phyloP scores from a whole-genome alignment of 257 asterid genomes.

The Penstemon eatonii region DNA sequence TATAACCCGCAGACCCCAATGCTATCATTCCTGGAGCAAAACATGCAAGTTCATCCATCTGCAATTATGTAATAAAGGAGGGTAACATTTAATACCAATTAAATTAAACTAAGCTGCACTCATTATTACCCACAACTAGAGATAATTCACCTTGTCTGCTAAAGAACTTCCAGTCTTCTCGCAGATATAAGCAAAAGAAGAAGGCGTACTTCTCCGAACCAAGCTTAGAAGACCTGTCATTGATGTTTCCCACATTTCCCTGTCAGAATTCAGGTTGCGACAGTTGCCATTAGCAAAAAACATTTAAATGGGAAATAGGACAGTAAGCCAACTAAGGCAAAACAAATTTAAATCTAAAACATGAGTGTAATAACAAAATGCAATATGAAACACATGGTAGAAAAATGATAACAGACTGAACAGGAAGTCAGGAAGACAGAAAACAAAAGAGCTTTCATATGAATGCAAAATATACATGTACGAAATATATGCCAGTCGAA shows the following conservation, averaged over 20 bases:
- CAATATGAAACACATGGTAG: not conserved
- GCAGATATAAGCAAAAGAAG: constrained; percentile 81
- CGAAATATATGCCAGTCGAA: not conserved
- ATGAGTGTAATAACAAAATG: not conserved
- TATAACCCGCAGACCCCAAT: constrained; percentile 85
- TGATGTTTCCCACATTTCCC: constrained; percentile 99
- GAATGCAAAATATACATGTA: constrained; percentile 1
- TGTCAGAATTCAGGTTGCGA: constrained; percentile 34
- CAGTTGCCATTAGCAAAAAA: constrained; percentile 9
- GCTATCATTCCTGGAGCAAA: constrained; percentile 99
- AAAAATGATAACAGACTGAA: constrained; percentile 17
- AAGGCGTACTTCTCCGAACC: constrained; percentile 89
- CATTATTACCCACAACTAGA: constrained; percentile 11
- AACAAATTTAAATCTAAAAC: not conserved
- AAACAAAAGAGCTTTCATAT: constrained; percentile 8
- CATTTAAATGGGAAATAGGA: not conserved
- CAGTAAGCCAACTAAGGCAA: not conserved
- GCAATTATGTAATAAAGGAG: constrained; percentile 36
- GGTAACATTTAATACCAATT: constrained; percentile 18
- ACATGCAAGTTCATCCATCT: constrained; percentile 99
- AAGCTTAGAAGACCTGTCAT: constrained; percentile 93
- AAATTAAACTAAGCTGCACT: constrained; percentile 3
- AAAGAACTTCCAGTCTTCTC: constrained; percentile 87
- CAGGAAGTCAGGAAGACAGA: not conserved
- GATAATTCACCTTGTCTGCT: constrained; percentile 69